Percentiles rank a stretch among this genome's conserved stretches.
phyloP scores from a whole-genome alignment of 441 rosid genomes.

The Lepidium campestre region DNA sequence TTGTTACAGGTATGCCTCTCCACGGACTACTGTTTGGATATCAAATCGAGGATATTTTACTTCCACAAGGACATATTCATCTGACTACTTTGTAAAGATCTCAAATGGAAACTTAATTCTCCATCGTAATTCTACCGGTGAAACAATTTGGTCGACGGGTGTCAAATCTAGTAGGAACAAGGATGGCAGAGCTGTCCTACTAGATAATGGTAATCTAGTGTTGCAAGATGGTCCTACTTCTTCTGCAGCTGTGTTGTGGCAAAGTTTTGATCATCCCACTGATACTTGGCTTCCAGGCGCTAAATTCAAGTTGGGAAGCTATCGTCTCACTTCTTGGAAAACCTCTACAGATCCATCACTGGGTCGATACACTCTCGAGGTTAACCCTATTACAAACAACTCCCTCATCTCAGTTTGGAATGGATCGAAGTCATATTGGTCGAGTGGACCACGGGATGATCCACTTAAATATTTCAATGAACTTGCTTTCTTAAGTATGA shows the following conservation, averaged over 20 bases:
- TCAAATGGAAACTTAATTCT: not conserved
- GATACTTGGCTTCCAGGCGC: slow-evolving; percentile 20
- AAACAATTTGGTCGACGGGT: not conserved
- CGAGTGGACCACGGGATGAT: not conserved
- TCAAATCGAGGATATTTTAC: too few relatives aligned
- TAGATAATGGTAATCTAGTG: slow-evolving; percentile 8
- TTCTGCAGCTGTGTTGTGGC: slow-evolving; percentile 4
- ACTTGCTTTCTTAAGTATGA: too few relatives aligned
- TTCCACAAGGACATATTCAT: too few relatives aligned
- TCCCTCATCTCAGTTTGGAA: not conserved
- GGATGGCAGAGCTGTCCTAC: not conserved
- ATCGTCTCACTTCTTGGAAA: slow-evolving; percentile 1
- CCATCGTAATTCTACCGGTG: not conserved
- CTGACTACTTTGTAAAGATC: not conserved
- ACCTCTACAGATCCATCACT: not conserved
- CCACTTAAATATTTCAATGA: too few relatives aligned
- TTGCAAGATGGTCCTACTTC: not conserved
- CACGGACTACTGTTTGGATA: slow-evolving; percentile 4
- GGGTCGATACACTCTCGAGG: not conserved
- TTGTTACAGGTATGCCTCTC: not conserved
- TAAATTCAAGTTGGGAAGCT: not conserved
- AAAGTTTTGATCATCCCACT: slow-evolving; percentile 7
- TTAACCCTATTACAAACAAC: not conserved
- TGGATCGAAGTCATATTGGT: slow-evolving; percentile 13
- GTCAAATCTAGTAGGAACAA: not conserved